These are phyloP conservation scores for Penicillium corylophilum DNA, from an alignment of 2,329 filamentous ascomycete genomes.

Conservation along the genomic window DNA sequence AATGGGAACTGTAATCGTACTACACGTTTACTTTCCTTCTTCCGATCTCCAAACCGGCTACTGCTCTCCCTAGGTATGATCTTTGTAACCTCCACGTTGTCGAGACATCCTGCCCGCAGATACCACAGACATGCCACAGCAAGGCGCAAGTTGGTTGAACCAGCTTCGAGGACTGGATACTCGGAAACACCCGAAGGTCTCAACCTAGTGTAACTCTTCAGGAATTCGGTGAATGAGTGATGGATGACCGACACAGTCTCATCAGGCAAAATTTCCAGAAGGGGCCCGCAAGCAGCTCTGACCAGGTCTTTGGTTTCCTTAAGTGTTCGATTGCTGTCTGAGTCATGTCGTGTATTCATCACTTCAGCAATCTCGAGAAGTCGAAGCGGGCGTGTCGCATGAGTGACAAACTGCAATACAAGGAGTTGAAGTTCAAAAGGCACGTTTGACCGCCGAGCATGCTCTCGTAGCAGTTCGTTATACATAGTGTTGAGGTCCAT, in stretches of 20 bases:
- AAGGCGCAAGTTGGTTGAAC: conserved; percentile 9
- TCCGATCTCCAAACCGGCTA: too few relatives aligned
- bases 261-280: conserved; percentile 48
- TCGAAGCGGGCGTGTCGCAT: conserved; percentile 44
- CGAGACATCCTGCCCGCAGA: conserved; percentile 7
- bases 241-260: conserved; percentile 49
- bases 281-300: conserved; percentile 39
- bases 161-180: conserved; percentile 12
- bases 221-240: conserved; percentile 51
- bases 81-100: neutral
- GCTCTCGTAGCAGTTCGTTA: conserved; percentile 37
- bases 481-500: conserved; percentile 44
- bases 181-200: neutral
- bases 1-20: too few relatives aligned
- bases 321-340: neutral
- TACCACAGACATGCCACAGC: conserved; percentile 13
- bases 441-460: conserved; percentile 35
- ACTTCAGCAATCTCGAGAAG: conserved; percentile 44
- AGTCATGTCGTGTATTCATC: conserved; percentile 11
- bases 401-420: conserved; percentile 46
- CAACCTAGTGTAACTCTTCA: conserved; percentile 28
- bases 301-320: conserved; percentile 37
- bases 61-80: neutral
- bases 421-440: conserved; percentile 36
- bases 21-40: too few relatives aligned